Evolutionary conservation across 2,329 filamentous ascomycete species (phyloP).

Genomic region (Diplodia corticola): DNA sequence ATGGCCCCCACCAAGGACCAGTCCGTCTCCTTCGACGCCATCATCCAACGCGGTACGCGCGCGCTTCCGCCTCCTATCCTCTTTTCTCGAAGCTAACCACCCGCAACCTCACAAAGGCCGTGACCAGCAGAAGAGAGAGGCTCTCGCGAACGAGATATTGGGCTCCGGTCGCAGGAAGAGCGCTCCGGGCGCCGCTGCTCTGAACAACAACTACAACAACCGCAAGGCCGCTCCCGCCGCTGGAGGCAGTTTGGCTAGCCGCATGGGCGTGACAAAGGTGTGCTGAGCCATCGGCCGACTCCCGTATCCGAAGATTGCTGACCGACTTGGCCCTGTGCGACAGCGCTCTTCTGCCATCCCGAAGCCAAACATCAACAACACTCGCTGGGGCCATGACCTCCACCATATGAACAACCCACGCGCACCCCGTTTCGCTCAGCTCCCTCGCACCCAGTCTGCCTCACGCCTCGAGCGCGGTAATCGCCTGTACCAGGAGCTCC

Average conservation of each 20-base stretch:
- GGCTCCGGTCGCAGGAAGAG: constrained; percentile 60
- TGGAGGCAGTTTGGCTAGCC: constrained; percentile 58
- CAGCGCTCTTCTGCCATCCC: constrained; percentile 28
- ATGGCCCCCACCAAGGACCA: constrained; percentile 22
- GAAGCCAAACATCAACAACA: constrained; percentile 50
- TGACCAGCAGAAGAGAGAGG: constrained; percentile 69
- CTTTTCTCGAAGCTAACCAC: constrained; percentile 1
- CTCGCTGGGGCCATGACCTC: constrained; percentile 72
- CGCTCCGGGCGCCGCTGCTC: constrained; percentile 51
- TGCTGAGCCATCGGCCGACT: not conserved
- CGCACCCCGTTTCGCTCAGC: constrained; percentile 35
- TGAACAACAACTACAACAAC: constrained; percentile 36
- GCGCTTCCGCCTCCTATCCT: not conserved
- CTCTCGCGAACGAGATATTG: constrained; percentile 72
- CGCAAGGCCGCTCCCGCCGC: constrained; percentile 47
- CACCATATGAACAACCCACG: constrained; percentile 48
- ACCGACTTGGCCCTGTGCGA: constrained; percentile 23
- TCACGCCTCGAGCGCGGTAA: constrained; percentile 45
- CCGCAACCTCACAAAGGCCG: constrained; percentile 42
- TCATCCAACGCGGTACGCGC: constrained; percentile 21
- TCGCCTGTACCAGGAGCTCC: constrained; percentile 43
- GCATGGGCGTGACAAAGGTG: constrained; percentile 73
- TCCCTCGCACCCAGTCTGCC: constrained; percentile 42
- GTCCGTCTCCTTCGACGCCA: constrained; percentile 22
- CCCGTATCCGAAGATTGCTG: not conserved